Percentiles rank a stretch among this genome's conserved stretches.
Evolutionary conservation across 306 rosid genomes (phyloP).

Genomic region (Abrus pulchellus): DNA sequence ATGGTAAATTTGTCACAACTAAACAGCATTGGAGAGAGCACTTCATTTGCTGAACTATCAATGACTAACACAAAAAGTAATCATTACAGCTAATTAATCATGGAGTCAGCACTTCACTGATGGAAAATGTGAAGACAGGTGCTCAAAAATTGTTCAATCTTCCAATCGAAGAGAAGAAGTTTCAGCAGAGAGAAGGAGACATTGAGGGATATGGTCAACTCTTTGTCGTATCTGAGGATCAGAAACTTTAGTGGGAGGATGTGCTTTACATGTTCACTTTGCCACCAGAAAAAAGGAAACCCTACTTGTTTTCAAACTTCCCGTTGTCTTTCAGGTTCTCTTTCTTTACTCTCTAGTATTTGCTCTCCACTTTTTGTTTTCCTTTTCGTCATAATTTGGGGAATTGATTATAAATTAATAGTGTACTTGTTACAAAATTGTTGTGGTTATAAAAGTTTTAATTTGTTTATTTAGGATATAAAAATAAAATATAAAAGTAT

Average conservation of each 20-base stretch:
- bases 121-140: conserved; percentile 57
- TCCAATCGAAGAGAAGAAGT: conserved; percentile 58
- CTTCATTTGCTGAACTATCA: not conserved
- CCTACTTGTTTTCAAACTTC: conserved; percentile 52
- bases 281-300: conserved; percentile 53
- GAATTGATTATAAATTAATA: no score
- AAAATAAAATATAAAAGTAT: no score
- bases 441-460: no score
- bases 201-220: conserved; percentile 57
- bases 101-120: conserved; percentile 47
- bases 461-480: no score
- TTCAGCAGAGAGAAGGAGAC: conserved; percentile 45
- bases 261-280: conserved; percentile 16
- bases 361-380: not conserved
- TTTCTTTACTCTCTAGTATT: not conserved
- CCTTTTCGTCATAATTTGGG: not conserved
- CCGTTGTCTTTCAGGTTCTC: conserved; percentile 49
- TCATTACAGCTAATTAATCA: conserved; percentile 40
- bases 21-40: no score
- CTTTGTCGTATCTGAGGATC: conserved; percentile 59
- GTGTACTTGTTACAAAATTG: no score
- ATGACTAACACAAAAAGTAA: not conserved
- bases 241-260: conserved; percentile 65
- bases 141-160: conserved; percentile 51
- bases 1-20: no score